Evolutionary conservation across 2,329 filamentous ascomycete species (phyloP).

Genomic region (Rhynchosporium secalis): DNA sequence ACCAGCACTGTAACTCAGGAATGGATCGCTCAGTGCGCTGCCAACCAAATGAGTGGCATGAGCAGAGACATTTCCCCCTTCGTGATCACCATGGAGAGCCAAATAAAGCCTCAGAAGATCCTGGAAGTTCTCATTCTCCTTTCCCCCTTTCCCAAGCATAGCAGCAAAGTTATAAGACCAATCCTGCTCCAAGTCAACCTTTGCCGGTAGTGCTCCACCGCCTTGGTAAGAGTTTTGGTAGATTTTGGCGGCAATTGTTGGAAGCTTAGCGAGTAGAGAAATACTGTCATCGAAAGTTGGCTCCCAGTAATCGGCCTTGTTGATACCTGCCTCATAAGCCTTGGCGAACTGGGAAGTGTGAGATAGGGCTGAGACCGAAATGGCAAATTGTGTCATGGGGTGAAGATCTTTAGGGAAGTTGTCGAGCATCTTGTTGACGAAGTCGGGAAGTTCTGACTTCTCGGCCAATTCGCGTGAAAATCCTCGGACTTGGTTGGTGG

Average conservation of each 20-base stretch:
- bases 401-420: constrained; percentile 87
- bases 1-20: constrained; percentile 93
- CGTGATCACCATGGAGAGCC: constrained; percentile 95
- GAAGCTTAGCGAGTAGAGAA: constrained; percentile 90
- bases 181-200: constrained; percentile 82
- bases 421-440: constrained; percentile 86
- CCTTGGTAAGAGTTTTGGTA: constrained; percentile 88
- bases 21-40: constrained; percentile 89
- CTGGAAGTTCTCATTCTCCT: constrained; percentile 90
- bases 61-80: constrained; percentile 96
- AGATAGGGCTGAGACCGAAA: constrained; percentile 93
- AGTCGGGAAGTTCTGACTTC: constrained; percentile 77
- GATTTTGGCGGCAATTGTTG: constrained; percentile 94
- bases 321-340: constrained; percentile 84
- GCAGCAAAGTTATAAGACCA: constrained; percentile 99
- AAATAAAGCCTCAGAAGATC: constrained; percentile 92
- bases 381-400: constrained; percentile 97
- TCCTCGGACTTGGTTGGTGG: constrained; percentile 73
- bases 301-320: constrained; percentile 99
- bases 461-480: constrained; percentile 87
- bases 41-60: constrained; percentile 95
- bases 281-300: constrained; percentile 96
- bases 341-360: constrained; percentile 92
- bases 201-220: constrained; percentile 72
- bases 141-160: constrained; percentile 87